Base-by-base conservation (phyloP, 2,329 filamentous ascomycete species). In the Coniella vitis region DNA sequence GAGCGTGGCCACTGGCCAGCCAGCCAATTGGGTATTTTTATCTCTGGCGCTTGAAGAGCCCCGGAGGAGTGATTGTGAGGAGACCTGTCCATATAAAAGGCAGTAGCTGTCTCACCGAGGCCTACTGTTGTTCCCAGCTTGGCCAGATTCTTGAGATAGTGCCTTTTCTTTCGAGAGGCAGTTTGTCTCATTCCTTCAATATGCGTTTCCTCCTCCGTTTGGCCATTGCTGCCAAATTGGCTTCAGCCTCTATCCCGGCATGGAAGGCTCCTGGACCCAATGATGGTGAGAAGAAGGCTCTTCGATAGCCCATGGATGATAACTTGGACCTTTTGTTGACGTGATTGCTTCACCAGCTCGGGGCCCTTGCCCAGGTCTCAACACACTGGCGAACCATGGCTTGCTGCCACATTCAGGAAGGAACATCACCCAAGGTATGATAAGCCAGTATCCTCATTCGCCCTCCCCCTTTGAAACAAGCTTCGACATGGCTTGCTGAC, bases 311-410 rank as follows among this genome's bases (percentile, higher is more conserved):
- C 13, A 38, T 1, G 9, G 2, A 22, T 2, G 9, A 10, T 13
- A 21, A 37, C 2, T 20, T 9, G 12, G 19, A 16, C 12, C 13
- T 38, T 12, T 34, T 2, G 39, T 31, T 32, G 25, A 42, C 22
- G 14, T 12, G 10, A 29, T 29, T 29, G 19, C 10, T 4, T n/a
- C 1, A 25, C 16, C 22, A 51, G 45, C 46, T 29, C 41, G 46
- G 17, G 49, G 49, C 2, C 49, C 39, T 4, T 48, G 49, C 16
- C 49, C 49, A 4, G 49, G 45, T 12, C 37, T 48, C 20, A 51
- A 45, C 39, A 48, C 40, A 2, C 25, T 51, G 7, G 49, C 49
- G n/a, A 51, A 51, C 31, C 49, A 51, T 14, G 45, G 49, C n/a
- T 40, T 51, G 3, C 35, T 51, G 5, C 49, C 49, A 4, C 49